These are phyloP conservation scores for Botrytis elliptica DNA, from an alignment of 2,329 filamentous ascomycete species.

Conservation along the genomic window DNA sequence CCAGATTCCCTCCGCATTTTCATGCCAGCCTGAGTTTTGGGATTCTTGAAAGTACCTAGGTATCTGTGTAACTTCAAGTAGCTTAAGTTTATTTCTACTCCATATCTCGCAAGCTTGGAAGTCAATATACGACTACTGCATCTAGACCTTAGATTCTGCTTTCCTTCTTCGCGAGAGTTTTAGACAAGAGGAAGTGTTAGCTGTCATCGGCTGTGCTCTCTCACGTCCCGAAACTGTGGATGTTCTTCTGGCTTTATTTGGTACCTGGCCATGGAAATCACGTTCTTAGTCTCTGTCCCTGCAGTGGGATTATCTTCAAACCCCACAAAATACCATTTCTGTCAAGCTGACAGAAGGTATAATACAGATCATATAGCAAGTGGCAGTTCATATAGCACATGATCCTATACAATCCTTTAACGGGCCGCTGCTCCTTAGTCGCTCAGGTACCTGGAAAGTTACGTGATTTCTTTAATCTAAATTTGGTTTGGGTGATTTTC, in stretches of 20 bases:
- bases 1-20: constrained; percentile 15
- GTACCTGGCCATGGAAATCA: neutral
- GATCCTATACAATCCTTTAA: constrained; percentile 4
- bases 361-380: constrained; percentile 9
- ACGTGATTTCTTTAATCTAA: constrained; percentile 13
- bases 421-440: constrained; percentile 21
- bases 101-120: neutral
- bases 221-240: neutral
- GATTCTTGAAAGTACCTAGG: neutral
- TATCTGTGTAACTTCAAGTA: neutral
- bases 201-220: neutral
- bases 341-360: constrained; percentile 3
- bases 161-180: neutral
- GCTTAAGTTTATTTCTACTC: neutral
- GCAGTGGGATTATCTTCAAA: neutral
- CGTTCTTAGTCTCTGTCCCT: neutral
- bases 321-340: neutral
- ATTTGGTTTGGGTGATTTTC: neutral
- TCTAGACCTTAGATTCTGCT: neutral
- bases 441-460: neutral
- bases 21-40: neutral
- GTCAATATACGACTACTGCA: neutral
- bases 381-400: constrained; percentile 19
- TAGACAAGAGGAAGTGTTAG: neutral
- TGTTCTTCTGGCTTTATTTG: neutral